Evolutionary conservation across 257 asterid genomes (phyloP).

Genomic region (Solanum ahanhuiri): DNA sequence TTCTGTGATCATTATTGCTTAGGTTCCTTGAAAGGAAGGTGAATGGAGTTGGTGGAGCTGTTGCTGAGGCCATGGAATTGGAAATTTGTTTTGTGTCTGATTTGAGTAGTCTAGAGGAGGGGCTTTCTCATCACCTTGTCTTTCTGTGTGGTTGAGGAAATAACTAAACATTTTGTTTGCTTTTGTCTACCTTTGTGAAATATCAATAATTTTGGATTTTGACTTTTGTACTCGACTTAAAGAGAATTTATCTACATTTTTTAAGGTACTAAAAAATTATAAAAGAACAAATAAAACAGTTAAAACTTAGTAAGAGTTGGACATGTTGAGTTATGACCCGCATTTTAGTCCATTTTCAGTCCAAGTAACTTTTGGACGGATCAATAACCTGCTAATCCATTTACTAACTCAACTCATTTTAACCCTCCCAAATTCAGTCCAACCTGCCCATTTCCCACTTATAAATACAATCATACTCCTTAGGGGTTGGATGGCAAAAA

Average conservation of each 20-base stretch:
- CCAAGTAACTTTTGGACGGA: background rate
- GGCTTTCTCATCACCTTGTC: constrained; percentile 8
- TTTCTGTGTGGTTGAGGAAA: constrained; percentile 9
- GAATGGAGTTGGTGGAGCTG: constrained; percentile 37
- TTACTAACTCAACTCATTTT: background rate
- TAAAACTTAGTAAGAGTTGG: background rate
- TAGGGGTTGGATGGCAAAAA: background rate
- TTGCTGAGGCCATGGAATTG: constrained; percentile 48
- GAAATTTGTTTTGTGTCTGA: constrained; percentile 1
- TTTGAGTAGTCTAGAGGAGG: background rate
- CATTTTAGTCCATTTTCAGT: too few relatives aligned
- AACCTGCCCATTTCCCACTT: background rate
- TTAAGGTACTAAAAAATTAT: too few relatives aligned
- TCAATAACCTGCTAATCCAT: background rate
- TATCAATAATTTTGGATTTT: background rate
- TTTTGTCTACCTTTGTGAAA: background rate
- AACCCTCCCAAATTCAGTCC: background rate
- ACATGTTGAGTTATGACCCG: background rate
- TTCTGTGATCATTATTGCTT: constrained; percentile 14
- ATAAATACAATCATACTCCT: background rate
- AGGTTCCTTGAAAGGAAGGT: constrained; percentile 26
- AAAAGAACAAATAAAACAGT: too few relatives aligned
- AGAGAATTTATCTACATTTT: background rate
- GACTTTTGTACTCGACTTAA: background rate
- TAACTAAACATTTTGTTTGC: background rate